Base-by-base conservation (phyloP, 2,329 filamentous ascomycete species). In the Fusarium sp. region DNA sequence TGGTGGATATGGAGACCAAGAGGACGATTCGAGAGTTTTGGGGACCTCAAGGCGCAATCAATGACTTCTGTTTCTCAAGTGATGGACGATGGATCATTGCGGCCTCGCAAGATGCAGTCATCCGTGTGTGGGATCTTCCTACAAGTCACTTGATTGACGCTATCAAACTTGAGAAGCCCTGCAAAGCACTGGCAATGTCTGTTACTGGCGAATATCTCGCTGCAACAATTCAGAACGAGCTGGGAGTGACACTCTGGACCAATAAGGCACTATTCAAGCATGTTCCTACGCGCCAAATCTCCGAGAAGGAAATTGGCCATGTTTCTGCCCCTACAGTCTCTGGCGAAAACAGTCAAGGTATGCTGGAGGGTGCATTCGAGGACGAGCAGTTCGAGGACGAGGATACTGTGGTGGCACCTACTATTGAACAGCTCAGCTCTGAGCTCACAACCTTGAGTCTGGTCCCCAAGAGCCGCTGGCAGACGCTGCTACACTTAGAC, bases 61-160 rank as follows among this genome's bases (percentile, higher is more conserved):
- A 90, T 70, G 91, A 95, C 76, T 88, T 93, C 58, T 89, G 87
- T 70, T 98, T 99, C 78, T 98, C 94, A 4, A 91, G 88, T 66
- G 93, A 98, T 74, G 94, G 94, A 8, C 87, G 93, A 53, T 99
- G 95, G 95, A 88, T 99, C 65, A 87, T 97, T 53, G 92, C 93
- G 22, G 91, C 93, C 11, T 93, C 92, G 1, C 88, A 91, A 71
- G 92, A 96, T 72, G 87, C 88, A 2, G 80, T 92, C 6, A 81
- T 97, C 46, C 87, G 95, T 38, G 87, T 98, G 7, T 99, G 95
- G 93, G 96, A 99, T 78, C 81, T 99, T 26, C 92, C 95, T 0
- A 99, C 96, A 0, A 94, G 93, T 25, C 94, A 99, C 77, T 83
- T 99, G 12, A 95, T 99, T 61, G 95, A 99, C 73, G 92, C 91